phyloP scores from a whole-genome alignment of 208 protist species.

The Leishmania braziliensis region DNA sequence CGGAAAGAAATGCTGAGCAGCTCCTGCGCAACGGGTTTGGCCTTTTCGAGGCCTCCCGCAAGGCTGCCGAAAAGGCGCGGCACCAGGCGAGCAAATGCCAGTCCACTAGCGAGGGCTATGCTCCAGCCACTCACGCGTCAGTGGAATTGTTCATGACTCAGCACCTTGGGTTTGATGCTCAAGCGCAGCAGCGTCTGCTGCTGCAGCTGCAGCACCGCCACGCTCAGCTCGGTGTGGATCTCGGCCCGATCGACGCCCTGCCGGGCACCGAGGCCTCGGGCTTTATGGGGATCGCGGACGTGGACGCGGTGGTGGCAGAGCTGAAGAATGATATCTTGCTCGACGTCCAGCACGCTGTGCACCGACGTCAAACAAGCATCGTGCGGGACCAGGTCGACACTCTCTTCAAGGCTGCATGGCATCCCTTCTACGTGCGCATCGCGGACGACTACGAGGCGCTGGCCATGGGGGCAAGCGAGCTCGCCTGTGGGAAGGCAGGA shows the following conservation, averaged over 20 bases:
- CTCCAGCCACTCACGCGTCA: slow-evolving; percentile 55
- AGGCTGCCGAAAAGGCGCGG: slow-evolving; percentile 40
- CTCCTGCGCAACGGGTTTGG: slow-evolving; percentile 70
- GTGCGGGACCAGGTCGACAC: slow-evolving; percentile 57
- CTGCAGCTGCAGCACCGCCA: slow-evolving; percentile 67
- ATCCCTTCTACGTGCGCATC: slow-evolving; percentile 56
- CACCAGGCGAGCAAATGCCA: slow-evolving; percentile 34
- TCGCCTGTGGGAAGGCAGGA: slow-evolving; percentile 5
- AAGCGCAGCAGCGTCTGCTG: slow-evolving; percentile 83
- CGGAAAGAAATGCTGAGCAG: slow-evolving; percentile 43
- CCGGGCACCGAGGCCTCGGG: slow-evolving; percentile 21
- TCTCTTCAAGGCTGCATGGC: slow-evolving; percentile 67
- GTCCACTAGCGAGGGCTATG: slow-evolving; percentile 36
- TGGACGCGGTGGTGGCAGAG: slow-evolving; percentile 68
- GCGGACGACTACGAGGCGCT: slow-evolving; percentile 72
- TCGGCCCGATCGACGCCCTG: slow-evolving; percentile 26
- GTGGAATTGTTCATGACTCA: slow-evolving; percentile 86
- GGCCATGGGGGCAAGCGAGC: slow-evolving; percentile 29
- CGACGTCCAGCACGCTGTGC: slow-evolving; percentile 63
- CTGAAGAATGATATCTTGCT: slow-evolving; percentile 52
- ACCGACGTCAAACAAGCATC: slow-evolving; percentile 56
- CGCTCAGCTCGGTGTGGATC: slow-evolving; percentile 43
- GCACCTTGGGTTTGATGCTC: slow-evolving; percentile 77
- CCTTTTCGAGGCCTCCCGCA: slow-evolving; percentile 66
- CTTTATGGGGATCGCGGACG: slow-evolving; percentile 37